Conservation (phyloP, 768 basidiomycete species). For the Lactarius quietus region DNA sequence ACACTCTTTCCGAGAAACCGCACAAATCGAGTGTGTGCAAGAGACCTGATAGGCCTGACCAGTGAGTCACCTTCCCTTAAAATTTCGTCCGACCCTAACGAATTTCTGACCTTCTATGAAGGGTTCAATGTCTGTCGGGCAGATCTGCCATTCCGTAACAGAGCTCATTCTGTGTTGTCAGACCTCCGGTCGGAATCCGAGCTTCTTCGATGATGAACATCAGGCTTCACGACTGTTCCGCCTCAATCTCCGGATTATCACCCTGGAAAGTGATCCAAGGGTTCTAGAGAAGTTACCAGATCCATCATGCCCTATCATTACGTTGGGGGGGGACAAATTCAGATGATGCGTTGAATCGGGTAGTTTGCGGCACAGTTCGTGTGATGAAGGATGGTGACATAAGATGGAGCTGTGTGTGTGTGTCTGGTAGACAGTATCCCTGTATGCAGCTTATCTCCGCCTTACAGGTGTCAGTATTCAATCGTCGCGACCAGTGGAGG, state of each 20-base stretch:
- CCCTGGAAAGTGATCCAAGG: conserved; percentile 25
- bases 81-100: conserved; percentile 6
- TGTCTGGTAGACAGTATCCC: background rate
- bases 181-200: conserved; percentile 29
- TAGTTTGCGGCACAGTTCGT: conserved; percentile 36
- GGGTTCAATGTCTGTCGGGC: conserved; percentile 32
- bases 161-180: conserved; percentile 5
- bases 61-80: conserved; percentile 32
- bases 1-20: background rate
- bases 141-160: background rate
- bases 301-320: conserved; percentile 31
- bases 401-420: conserved; percentile 51
- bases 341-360: conserved; percentile 29
- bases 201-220: conserved; percentile 56
- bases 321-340: conserved; percentile 31
- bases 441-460: background rate
- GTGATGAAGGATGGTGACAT: conserved; percentile 35
- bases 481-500: conserved; percentile 58
- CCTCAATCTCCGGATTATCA: conserved; percentile 48
- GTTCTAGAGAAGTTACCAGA: conserved; percentile 24
- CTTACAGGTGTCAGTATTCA: conserved; percentile 50
- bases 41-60: conserved; percentile 45
- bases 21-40: background rate
- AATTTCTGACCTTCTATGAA: conserved; percentile 19
- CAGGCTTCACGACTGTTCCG: conserved; percentile 64